Evolutionary conservation across 305 asterid species (phyloP), one percentile per base, ranked within the genome.

Genomic region (Fraxinus baroniana): DNA sequence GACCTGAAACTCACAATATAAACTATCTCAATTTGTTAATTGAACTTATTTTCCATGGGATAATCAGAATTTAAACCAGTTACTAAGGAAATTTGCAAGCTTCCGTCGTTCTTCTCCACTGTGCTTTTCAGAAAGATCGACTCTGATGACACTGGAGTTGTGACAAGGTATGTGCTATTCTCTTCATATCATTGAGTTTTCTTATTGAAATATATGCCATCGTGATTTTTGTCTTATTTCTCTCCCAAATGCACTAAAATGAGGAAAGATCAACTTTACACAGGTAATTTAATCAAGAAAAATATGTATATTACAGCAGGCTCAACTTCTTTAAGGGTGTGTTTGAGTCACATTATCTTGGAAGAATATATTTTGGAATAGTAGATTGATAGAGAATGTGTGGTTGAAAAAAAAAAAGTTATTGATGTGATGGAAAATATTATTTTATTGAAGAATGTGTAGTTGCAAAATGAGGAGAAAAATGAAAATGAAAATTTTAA

Each of bases 61-160:
- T 86, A 80, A 80, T 84, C 92, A 97, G 99, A 94, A 88, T 92
- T 94, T 78, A 97, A 97, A 87, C 95, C 92, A 37, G 93, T 97
- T 83, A 94, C 98, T 0, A 93, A 94, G 90, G 99, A 97, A 87
- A 91, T 97, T 20, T 97, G 99, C 94, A 94, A 97, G 97, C 97
- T 97, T 57, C 99, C 99, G 0, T 94, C 99, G 57, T 97, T 97
- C 93, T 93, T 94, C 91, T 97, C 99, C 80, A 80, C 93, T 26
- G 91, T 88, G 41, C 93, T 97, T 82, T 97, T 97, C 85, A 93
- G 88, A 86, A 94, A 89, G 91, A 97, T 94, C 12, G 99, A 97
- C 81, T 84, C 87, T 44, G 91, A 86, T 84, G 83, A 90, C 84
- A 91, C 90, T 60, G 98, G 99, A 79, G 74, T 90, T 57, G 91